Evolutionary conservation across 495 filamentous ascomycete species (phyloP).

Genomic region (Lepidopterella palustris): DNA sequence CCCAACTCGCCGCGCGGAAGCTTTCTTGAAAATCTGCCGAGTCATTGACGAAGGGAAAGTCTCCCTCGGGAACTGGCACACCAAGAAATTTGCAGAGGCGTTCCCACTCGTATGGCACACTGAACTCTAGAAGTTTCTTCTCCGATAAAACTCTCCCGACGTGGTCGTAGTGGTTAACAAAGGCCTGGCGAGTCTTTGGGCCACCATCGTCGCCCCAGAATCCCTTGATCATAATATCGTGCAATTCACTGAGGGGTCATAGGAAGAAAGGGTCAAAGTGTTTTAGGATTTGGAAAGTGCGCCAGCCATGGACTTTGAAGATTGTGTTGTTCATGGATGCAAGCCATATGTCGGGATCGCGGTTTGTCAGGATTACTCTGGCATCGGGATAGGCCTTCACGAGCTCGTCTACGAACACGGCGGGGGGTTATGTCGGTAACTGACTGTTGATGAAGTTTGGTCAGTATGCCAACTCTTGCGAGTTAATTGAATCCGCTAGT

Average conservation of each 20-base stretch:
- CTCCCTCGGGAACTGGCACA: not conserved
- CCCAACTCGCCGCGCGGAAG: too few species aligned
- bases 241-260: not conserved
- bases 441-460: too few species aligned
- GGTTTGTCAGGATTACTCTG: conserved; percentile 24
- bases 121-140: conserved; percentile 4
- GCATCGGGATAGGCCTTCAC: conserved; percentile 17
- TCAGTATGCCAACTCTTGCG: too few species aligned
- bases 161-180: conserved; percentile 7
- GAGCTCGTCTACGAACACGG: conserved; percentile 23
- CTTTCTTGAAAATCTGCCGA: not conserved
- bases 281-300: not conserved
- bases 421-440: conserved; percentile 17
- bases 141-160: not conserved
- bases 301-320: not conserved
- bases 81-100: conserved; percentile 9
- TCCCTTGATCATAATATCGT: not conserved
- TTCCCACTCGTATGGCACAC: conserved; percentile 2
- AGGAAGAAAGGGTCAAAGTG: not conserved
- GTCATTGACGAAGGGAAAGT: conserved; percentile 8
- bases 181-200: conserved; percentile 5
- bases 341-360: conserved; percentile 10
- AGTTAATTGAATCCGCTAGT: not conserved
- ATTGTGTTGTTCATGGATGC: conserved; percentile 3
- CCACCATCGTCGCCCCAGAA: not conserved